phyloP scores from a whole-genome alignment of 768 basidiomycete genomes.

The Tricholoma furcatifolium region DNA sequence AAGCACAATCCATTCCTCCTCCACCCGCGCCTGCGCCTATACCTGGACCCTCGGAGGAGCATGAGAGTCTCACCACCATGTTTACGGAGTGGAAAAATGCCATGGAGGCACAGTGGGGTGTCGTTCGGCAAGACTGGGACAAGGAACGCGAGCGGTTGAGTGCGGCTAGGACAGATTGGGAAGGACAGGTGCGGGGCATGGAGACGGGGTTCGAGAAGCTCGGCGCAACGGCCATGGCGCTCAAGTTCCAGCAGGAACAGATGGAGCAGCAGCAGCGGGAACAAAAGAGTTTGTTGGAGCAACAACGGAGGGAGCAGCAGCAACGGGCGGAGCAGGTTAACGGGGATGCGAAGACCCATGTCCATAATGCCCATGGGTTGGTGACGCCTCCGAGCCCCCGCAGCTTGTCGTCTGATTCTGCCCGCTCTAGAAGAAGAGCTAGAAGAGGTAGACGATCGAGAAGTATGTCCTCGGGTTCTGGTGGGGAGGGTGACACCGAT shows the following conservation, averaged over 20 bases:
- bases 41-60: conserved; percentile 27
- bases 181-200: conserved; percentile 52
- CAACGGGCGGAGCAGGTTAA: conserved; percentile 22
- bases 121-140: conserved; percentile 79
- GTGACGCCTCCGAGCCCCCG: conserved; percentile 79
- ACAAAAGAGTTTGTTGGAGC: conserved; percentile 15
- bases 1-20: conserved; percentile 9
- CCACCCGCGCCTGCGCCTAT: conserved; percentile 4
- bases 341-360: conserved; percentile 36
- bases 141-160: conserved; percentile 75
- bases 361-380: conserved; percentile 36
- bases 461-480: conserved; percentile 17
- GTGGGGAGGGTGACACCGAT: conserved; percentile 13
- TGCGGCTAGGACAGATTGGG: conserved; percentile 81
- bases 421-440: conserved; percentile 41
- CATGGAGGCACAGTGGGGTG: conserved; percentile 78
- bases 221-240: conserved; percentile 22
- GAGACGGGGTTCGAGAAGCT: conserved; percentile 53
- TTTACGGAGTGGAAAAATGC: conserved; percentile 72
- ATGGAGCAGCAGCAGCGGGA: conserved; percentile 21
- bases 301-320: background rate
- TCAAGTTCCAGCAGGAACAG: conserved; percentile 14
- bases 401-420: conserved; percentile 65
- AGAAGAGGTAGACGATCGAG: conserved; percentile 24
- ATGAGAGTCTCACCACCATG: conserved; percentile 51